Base-by-base conservation (phyloP, 2,329 filamentous ascomycete genomes). In the Neofusicoccum umdonicola region DNA sequence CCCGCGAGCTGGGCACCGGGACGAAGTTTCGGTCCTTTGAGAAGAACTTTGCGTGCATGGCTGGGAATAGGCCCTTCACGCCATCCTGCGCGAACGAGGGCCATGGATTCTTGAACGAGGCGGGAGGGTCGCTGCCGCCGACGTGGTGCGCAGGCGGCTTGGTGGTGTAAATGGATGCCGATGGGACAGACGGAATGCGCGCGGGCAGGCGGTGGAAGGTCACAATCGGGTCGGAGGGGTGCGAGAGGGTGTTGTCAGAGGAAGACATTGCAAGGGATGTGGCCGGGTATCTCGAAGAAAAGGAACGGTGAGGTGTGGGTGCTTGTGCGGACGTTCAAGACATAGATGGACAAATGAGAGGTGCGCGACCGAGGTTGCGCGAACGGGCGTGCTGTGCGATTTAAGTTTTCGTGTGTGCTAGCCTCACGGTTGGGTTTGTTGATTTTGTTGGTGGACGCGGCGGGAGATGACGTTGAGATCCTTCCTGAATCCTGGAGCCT, bases 61-160 rank as follows among this genome's bases (percentile, higher is more conserved):
- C 64, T 1, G 71, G 66, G 4, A 68, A 19, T 1, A 77, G 44
- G 15, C 71, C 67, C 3, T 69, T 67, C 27, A 70, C 37, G 19
- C n/a, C 50, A 9, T 68, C 67, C 6, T 39, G 37, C 6, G 15
- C 44, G 62, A 76, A 76, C 2, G 81, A 83, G 19, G 80, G 78
- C 82, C 82, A 84, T 13, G 82, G 82, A 66, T 84, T 84, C 34
- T 71, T 74, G 73, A 84, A 84, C 17, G 73, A 73, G 1, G 77
- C 78, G 6, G 80, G 81, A 27, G 63, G 74, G 39, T 76, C 78
- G 27, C 80, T 68, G 69, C 83, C 80, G 67, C 83, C 42, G 35
- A 58, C 51, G 35, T 64, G 62, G 42, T 64, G 62, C 27, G 41
- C 62, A 4, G 56, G 56, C 8, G 56, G 56, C 2, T 11, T 8